Evolutionary conservation across 352 stramenopile species (phyloP), one percentile per base, ranked within the genome.

Genomic region (Saprolegnia parasitica): DNA sequence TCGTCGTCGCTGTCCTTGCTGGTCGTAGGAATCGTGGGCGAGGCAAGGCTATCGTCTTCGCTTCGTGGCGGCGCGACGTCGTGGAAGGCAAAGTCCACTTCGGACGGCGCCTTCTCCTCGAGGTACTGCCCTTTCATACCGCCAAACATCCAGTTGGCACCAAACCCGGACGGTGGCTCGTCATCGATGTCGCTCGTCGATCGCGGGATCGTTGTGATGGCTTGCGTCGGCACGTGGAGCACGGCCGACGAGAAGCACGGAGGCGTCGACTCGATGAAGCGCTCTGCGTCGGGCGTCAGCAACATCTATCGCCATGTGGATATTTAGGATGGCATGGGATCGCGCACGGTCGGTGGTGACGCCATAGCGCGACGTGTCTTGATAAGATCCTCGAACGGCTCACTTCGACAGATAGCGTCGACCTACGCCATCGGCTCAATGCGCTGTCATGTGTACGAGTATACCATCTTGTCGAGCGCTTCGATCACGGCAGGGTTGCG

Each of bases 121-220:
- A 91, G 56, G 52, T 91, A 91, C 49, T 90, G 76, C 4, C 84
- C 84, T 56, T 91, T 91, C 39, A 91, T 74, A 20, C 80, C 80
- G n/a, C 86, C 86, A 37, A 95, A 66, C 52, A 95, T 90, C 86
- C 86, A 95, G 54, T 85, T 88, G 23, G 81, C 81, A 0, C 84
- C 86, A 65, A 81, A 91, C n/a, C 78, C 72, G 64, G 67, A 18
- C 66, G 13, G 54, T 72, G 60, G n/a, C 42, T 75, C 77, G 20
- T 77, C 61, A 16, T 78, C 64, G 0, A 20, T 54, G 15, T 80
- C 66, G 5, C 24, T 29, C 5, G 47, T 55, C 2, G n/a, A 29
- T 6, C 86, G 83, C 11, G 84, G 83, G 16, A 91, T 61, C 20
- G 86, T 93, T 49, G 86, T 95, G 71, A 95, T 92, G 20, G 83